Percentiles rank a stretch among this genome's conserved stretches.
These are phyloP conservation scores for Ustulina deusta DNA, from an alignment of 2,329 filamentous ascomycete species.

Conservation along the genomic window DNA sequence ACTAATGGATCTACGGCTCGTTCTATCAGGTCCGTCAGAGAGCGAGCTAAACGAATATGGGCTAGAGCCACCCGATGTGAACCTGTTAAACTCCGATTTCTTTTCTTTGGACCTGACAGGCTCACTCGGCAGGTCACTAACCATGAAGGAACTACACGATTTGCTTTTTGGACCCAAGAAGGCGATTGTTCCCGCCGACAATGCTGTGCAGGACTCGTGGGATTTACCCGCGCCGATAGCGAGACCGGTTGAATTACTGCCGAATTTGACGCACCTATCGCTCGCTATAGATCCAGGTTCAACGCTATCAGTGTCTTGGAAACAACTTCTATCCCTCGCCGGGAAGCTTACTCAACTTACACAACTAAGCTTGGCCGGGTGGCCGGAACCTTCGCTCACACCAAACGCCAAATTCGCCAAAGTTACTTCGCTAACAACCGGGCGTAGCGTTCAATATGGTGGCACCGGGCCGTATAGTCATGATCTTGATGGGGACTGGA, in stretches of 20 bases:
- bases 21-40: constrained; percentile 48
- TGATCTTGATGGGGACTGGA: constrained; percentile 68
- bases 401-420: constrained; percentile 64
- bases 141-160: constrained; percentile 64
- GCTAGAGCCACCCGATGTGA: constrained; percentile 46
- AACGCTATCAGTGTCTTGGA: constrained; percentile 63
- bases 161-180: constrained; percentile 61
- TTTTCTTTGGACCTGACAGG: constrained; percentile 66
- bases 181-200: constrained; percentile 23
- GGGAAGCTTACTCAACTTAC: constrained; percentile 66
- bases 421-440: constrained; percentile 58
- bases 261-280: constrained; percentile 71
- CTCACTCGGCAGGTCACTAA: constrained; percentile 63
- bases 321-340: constrained; percentile 67
- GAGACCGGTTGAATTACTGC: constrained; percentile 57
- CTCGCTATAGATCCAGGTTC: constrained; percentile 62
- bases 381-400: constrained; percentile 71
- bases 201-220: constrained; percentile 65
- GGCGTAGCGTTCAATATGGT: constrained; percentile 62
- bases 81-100: constrained; percentile 59
- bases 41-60: constrained; percentile 48
- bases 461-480: constrained; percentile 70
- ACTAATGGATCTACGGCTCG: constrained; percentile 61
- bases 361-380: constrained; percentile 71
- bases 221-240: constrained; percentile 55